Base-by-base conservation (phyloP, 2,329 filamentous ascomycete species). In the Xylariales sp. region DNA sequence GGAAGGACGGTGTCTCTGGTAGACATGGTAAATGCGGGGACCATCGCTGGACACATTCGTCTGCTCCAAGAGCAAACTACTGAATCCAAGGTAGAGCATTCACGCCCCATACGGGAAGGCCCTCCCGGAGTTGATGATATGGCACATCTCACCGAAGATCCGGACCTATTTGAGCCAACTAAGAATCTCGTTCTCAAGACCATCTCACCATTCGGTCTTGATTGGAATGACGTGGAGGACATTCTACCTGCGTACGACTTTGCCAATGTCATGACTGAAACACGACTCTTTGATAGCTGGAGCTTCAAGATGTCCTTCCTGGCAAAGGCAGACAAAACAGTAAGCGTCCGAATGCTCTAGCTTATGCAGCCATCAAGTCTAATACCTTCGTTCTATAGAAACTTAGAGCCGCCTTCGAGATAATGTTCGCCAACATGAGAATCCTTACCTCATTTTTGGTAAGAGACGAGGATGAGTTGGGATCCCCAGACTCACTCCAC, bases 41-140 rank as follows among this genome's bases (percentile, higher is more conserved):
- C 38, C n/a, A 43, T 47, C 7, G 29, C 43, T 33, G 37, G 38
- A 16, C 45, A 47, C 15, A 42, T 43, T 20, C 21, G 37, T 8
- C 18, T 47, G 4, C 25, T 47, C 21, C 31, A 29, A n/a, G 15
- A 16, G 18, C 31, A 40, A n/a, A 7, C 18, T 21, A 15, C 14
- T 17, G 31, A 11, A n/a, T n/a, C 18, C 6, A 21, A 17, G n/a
- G 31, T 15, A 5, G 25, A 40, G 3, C 35, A 38, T 24, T 33
- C 29, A 19, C 40, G 29, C 4, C 28, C 6, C 2, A 28, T 29
- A 5, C 21, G 41, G 5, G 18, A 25, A 8, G 43, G 41, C 8
- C 20, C 35, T 6, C 43, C 41, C 5, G 40, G 24, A 5, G 31
- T 40, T 18, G 41, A 44, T 30, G 43, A 46, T 12, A 46, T 43